Base-by-base conservation (phyloP, 495 filamentous ascomycete genomes). In the Talaromyces trachyspermus region DNA sequence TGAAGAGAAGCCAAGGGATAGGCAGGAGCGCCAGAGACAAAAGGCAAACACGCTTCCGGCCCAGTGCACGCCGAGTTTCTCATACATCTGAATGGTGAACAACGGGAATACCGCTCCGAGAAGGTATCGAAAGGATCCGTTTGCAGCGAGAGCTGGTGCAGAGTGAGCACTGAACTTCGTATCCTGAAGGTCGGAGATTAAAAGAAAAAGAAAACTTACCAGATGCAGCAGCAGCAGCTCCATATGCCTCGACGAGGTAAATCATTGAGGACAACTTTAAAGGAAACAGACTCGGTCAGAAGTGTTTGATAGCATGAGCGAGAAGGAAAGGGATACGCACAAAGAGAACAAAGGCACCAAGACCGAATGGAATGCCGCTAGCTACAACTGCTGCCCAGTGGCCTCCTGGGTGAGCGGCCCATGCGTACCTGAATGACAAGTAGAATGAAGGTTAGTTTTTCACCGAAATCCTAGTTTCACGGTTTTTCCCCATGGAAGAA, bases 101-200 rank as follows among this genome's bases (percentile, higher is more conserved):
- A 84, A 64, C 1, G 80, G 80, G 51, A 84, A 84, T 9, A 66
- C 74, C 11, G 76, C 74, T 5, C 74, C 78, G 17, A 82, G 44
- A 0, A 60, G 50, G 48, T 83, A 84, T 22, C 80, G 66, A 12
- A 75, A 57, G 12, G 83, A 55, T 14, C 77, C 76, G 42, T 81
- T 79, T 3, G 77, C 77, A 10, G 77, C 77, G 18, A 78, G 52
- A 4, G 80, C 79, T 39, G 66, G 71, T 1, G 79, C 77, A 5
- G 75, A 70, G 25, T 72, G 72, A n/a, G 65, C 54, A 5, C 64
- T 64, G 20, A 70, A 65, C 49, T 82, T 81, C 0, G 70, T 66
- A 40, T 83, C 78, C 22, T 72, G 55, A 1, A 76, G 64, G 46
- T 80, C 81, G 27, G 24, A 32, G 14, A 17, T 18, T 24, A 8